Conservation (phyloP, 2,329 filamentous ascomycete species). For the Dothiorella sarmentorum region DNA sequence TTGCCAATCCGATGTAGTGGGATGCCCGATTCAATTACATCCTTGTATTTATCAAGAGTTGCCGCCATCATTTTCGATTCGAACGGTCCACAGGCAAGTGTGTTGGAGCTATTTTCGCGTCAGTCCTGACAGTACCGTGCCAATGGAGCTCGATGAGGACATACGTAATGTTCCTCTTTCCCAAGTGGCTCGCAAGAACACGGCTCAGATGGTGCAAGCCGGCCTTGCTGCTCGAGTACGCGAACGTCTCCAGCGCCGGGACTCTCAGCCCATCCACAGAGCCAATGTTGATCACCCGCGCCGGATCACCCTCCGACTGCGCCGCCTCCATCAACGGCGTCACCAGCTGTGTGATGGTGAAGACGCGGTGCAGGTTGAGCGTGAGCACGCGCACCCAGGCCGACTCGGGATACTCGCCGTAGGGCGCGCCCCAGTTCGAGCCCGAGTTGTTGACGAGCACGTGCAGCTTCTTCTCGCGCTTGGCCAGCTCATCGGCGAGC, state of each 20-base stretch:
- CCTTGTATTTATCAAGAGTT: slow-evolving; percentile 58
- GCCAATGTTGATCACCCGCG: slow-evolving; percentile 63
- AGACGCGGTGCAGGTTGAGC: slow-evolving; percentile 61
- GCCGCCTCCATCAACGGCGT: slow-evolving; percentile 60
- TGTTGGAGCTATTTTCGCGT: slow-evolving; percentile 49
- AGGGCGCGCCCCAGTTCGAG: slow-evolving; percentile 60
- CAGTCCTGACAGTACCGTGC: slow-evolving; percentile 23
- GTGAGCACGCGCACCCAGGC: slow-evolving; percentile 58
- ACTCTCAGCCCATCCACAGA: slow-evolving; percentile 61
- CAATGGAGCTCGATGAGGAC: not conserved
- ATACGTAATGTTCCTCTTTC: slow-evolving; percentile 55
- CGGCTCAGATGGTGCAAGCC: slow-evolving; percentile 62
- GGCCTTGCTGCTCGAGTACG: slow-evolving; percentile 61
- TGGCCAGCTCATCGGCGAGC: slow-evolving; percentile 56
- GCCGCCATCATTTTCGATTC: slow-evolving; percentile 71
- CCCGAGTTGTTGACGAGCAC: slow-evolving; percentile 66
- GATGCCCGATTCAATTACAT: slow-evolving; percentile 56
- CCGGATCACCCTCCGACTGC: slow-evolving; percentile 44
- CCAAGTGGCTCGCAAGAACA: slow-evolving; percentile 62
- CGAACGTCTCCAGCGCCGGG: slow-evolving; percentile 56
- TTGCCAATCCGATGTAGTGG: slow-evolving; percentile 66
- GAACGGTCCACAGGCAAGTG: slow-evolving; percentile 69
- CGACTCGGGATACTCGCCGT: slow-evolving; percentile 54
- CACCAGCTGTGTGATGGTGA: slow-evolving; percentile 62
- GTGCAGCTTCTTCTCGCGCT: slow-evolving; percentile 53